Percentiles rank a stretch among this genome's conserved stretches.
Conservation (phyloP, 192 early-diverging fungal species). For the Martensiomyces pterosporus region DNA sequence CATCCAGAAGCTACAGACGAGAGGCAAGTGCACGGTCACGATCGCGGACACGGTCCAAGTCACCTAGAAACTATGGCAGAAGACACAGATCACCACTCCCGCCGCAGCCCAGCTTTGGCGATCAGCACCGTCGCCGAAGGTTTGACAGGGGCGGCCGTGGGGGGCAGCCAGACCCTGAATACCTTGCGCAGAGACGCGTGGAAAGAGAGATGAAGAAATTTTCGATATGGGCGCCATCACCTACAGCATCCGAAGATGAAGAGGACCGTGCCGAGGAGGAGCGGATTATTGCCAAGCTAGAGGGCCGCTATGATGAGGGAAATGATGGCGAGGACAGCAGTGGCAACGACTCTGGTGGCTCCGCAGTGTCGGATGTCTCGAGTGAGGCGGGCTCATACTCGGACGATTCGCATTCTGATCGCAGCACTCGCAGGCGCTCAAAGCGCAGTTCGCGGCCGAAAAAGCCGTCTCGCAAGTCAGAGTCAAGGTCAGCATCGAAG, state of each 20-base stretch:
- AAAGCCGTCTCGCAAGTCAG: slow-evolving; percentile 18
- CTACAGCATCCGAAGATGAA: slow-evolving; percentile 52
- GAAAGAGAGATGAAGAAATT: slow-evolving; percentile 42
- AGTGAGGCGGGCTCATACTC: slow-evolving; percentile 19
- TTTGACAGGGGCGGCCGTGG: slow-evolving; percentile 1
- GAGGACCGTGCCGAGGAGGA: slow-evolving; percentile 31
- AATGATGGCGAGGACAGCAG: slow-evolving; percentile 13
- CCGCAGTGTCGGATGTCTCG: slow-evolving; percentile 14
- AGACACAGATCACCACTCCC: background rate
- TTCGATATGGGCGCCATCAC: slow-evolving; percentile 57
- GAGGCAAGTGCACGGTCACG: no score
- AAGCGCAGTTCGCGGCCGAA: slow-evolving; percentile 14
- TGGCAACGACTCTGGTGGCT: slow-evolving; percentile 6
- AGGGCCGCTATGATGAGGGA: slow-evolving; percentile 18
- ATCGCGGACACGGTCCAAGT: background rate
- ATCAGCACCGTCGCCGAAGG: background rate
- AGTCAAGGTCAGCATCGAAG: no score
- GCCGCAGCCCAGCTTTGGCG: background rate
- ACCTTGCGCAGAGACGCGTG: slow-evolving; percentile 27
- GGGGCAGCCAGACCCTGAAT: slow-evolving; percentile 24
- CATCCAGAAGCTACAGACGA: no score
- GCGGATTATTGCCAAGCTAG: slow-evolving; percentile 20
- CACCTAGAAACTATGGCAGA: background rate
- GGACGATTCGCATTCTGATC: slow-evolving; percentile 16
- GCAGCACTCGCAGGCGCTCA: slow-evolving; percentile 4